These are phyloP conservation scores for Lecanicillium sp. DNA, from an alignment of 2,329 filamentous ascomycete genomes.

Conservation along the genomic window DNA sequence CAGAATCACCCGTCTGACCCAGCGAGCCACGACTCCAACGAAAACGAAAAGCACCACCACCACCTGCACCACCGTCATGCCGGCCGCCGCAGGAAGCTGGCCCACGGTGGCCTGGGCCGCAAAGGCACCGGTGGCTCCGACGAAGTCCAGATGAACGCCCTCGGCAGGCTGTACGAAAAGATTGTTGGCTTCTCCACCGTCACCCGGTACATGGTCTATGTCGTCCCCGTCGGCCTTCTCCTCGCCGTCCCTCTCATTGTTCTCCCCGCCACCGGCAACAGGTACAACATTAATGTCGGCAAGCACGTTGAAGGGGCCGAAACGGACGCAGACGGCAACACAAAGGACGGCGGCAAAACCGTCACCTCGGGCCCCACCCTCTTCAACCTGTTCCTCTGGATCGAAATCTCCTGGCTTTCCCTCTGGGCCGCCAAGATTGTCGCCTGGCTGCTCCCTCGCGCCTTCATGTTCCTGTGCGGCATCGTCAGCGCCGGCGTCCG, in stretches of 20 bases:
- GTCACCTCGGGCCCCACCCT: slow-evolving; percentile 37
- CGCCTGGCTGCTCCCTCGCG: slow-evolving; percentile 49
- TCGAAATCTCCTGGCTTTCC: slow-evolving; percentile 59
- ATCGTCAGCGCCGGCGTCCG: slow-evolving; percentile 62
- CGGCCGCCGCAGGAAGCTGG: slow-evolving; percentile 44
- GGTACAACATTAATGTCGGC: slow-evolving; percentile 30
- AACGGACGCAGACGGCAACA: slow-evolving; percentile 13
- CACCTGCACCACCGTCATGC: slow-evolving; percentile 25
- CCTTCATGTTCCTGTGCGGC: slow-evolving; percentile 63
- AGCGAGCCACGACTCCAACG: slow-evolving; percentile 21
- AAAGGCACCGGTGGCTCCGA: slow-evolving; percentile 35
- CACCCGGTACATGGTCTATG: slow-evolving; percentile 61
- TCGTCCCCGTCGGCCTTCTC: slow-evolving; percentile 54
- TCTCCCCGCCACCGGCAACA: slow-evolving; percentile 35
- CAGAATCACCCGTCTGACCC: slow-evolving; percentile 23
- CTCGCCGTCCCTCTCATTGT: slow-evolving; percentile 57
- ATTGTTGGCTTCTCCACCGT: slow-evolving; percentile 56
- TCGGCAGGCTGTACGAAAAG: slow-evolving; percentile 59
- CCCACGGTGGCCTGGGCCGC: slow-evolving; percentile 28
- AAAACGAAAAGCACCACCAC: slow-evolving; percentile 39
- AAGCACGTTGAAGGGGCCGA: slow-evolving; percentile 10
- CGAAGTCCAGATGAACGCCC: slow-evolving; percentile 51
- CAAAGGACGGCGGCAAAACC: too few species aligned
- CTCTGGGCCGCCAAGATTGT: slow-evolving; percentile 62
- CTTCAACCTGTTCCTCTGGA: slow-evolving; percentile 59